phyloP scores from a whole-genome alignment of 495 filamentous ascomycete species.

The Aspergillus conjunctus region DNA sequence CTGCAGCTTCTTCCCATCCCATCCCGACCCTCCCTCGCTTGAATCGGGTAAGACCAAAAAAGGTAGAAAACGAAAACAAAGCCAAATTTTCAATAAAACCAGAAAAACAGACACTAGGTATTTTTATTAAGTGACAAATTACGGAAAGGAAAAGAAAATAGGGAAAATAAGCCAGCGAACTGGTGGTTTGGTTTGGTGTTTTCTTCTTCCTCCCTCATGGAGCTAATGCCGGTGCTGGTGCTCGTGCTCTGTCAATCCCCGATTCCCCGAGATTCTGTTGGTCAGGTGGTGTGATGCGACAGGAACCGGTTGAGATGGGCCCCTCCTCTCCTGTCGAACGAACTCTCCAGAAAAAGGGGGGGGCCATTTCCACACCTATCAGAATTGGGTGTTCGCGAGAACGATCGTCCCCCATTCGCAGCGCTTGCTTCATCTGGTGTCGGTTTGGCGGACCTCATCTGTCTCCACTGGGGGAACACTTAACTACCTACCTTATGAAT shows the following conservation, averaged over 20 bases:
- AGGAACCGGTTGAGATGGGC: conserved; percentile 5
- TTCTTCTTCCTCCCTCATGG: background rate
- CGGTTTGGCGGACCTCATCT: background rate
- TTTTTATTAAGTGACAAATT: background rate
- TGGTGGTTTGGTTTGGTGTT: background rate
- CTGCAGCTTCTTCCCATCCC: background rate
- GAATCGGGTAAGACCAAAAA: background rate
- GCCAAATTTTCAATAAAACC: background rate
- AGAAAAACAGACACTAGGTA: background rate
- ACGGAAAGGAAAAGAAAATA: background rate
- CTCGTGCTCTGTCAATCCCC: background rate
- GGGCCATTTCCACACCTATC: background rate
- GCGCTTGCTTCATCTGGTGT: background rate
- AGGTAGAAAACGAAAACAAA: background rate
- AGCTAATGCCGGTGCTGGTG: background rate
- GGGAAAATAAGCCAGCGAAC: background rate
- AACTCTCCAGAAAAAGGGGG: no score
- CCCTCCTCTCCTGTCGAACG: no score
- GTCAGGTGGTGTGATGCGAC: conserved; percentile 7
- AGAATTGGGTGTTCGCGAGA: background rate
- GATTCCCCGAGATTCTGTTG: background rate
- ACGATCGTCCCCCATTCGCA: background rate
- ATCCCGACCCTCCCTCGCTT: background rate
- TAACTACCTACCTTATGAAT: no score
- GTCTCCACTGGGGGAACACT: no score